These are phyloP conservation scores for Nicotiana obtusifolia DNA, from an alignment of 257 asterid species.

Conservation along the genomic window DNA sequence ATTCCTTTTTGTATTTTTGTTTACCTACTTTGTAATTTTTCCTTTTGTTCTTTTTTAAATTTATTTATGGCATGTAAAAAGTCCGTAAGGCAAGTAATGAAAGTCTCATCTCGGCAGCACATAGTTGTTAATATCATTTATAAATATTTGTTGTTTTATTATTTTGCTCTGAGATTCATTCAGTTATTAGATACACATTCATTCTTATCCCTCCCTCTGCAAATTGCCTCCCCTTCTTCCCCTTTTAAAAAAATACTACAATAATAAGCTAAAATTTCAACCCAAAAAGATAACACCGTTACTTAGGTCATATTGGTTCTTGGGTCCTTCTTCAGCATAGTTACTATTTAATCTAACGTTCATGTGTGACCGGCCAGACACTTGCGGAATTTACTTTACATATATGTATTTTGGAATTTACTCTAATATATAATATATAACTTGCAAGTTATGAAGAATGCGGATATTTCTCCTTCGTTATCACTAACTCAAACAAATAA, in stretches of 20 bases:
- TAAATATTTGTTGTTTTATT: background rate
- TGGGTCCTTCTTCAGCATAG: background rate
- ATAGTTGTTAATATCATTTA: background rate
- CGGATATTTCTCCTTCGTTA: background rate
- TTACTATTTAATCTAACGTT: background rate
- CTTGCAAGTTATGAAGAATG: background rate
- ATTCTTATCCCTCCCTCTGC: slow-evolving; percentile 6
- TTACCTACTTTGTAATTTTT: background rate
- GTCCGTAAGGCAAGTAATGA: slow-evolving; percentile 34
- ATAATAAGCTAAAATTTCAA: too few species aligned
- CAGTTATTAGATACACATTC: background rate
- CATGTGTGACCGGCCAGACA: background rate
- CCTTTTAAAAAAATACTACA: background rate
- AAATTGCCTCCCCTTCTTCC: background rate
- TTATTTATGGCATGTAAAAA: slow-evolving; percentile 16
- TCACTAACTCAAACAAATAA: background rate
- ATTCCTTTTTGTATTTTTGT: background rate
- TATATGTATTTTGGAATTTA: too few species aligned
- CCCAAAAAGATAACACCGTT: background rate
- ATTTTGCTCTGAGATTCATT: slow-evolving; percentile 4
- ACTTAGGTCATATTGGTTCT: background rate
- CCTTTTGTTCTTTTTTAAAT: background rate
- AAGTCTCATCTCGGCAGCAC: background rate
- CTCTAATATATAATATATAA: background rate
- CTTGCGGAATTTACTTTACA: background rate